These are phyloP conservation scores for Apiospora phragmitis DNA, from an alignment of 2,329 filamentous ascomycete species.

Conservation along the genomic window DNA sequence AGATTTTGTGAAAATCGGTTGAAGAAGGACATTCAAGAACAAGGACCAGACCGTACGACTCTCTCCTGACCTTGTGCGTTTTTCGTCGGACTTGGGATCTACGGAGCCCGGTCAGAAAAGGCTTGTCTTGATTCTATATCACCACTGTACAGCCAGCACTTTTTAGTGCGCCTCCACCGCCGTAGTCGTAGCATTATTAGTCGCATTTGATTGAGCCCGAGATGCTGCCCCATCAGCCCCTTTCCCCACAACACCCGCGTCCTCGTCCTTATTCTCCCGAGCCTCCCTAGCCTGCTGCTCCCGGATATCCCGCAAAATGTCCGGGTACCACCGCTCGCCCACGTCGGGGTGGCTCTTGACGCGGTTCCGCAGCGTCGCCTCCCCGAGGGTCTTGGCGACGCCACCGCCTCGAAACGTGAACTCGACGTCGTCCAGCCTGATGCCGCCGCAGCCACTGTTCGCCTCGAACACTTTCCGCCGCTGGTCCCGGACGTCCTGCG, in stretches of 20 bases:
- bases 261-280: constrained; percentile 21
- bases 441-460: constrained; percentile 56
- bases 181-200: not conserved
- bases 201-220: not conserved
- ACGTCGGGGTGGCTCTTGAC: constrained; percentile 88
- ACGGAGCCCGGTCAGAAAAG: not conserved
- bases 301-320: constrained; percentile 57
- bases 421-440: constrained; percentile 75
- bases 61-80: not conserved
- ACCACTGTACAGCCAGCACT: not conserved
- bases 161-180: constrained; percentile 10
- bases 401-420: constrained; percentile 78
- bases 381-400: constrained; percentile 68
- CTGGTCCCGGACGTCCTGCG: constrained; percentile 63
- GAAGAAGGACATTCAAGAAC: not conserved
- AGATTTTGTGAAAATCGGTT: no score
- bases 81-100: not conserved
- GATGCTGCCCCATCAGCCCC: not conserved
- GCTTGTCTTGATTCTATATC: not conserved
- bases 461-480: constrained; percentile 57
- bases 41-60: not conserved
- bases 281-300: constrained; percentile 54
- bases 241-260: constrained; percentile 14
- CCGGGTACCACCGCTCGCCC: constrained; percentile 77
- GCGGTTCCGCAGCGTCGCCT: constrained; percentile 81